Percentiles rank a stretch among this genome's conserved stretches.
Evolutionary conservation across 192 early-diverging fungal species (phyloP).

Genomic region (Entophlyctis luteolus): DNA sequence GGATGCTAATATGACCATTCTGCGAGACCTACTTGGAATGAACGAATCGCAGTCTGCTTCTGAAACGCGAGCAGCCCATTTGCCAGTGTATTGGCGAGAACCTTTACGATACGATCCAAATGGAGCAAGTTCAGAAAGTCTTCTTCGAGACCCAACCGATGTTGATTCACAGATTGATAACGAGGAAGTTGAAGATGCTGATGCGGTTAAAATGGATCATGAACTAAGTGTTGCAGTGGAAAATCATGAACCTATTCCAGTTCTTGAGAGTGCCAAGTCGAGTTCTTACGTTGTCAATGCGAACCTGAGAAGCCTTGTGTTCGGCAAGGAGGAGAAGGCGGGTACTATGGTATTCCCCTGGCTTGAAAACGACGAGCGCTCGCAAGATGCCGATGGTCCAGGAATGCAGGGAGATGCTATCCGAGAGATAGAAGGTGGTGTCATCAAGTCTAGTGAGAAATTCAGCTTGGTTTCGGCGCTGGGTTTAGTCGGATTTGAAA

Average conservation of each 20-base stretch:
- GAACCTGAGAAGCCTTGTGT: constrained; percentile 9
- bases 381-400: neutral
- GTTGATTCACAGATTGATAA: neutral
- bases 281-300: constrained; percentile 12
- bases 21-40: constrained; percentile 11
- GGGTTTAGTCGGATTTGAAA: neutral
- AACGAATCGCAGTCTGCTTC: too few relatives aligned
- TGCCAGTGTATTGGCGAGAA: constrained; percentile 5
- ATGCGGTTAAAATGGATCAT: neutral
- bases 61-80: neutral
- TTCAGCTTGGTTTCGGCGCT: constrained; percentile 9
- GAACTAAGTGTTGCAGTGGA: neutral
- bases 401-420: constrained; percentile 13
- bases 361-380: neutral
- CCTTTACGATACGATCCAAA: constrained; percentile 7
- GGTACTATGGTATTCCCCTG: constrained; percentile 6
- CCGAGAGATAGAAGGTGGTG: constrained; percentile 5
- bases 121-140: neutral
- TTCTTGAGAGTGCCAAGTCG: neutral
- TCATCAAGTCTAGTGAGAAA: constrained; percentile 18
- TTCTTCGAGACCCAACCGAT: neutral
- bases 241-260: neutral
- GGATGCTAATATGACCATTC: constrained; percentile 5
- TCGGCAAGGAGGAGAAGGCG: constrained; percentile 4
- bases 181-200: neutral